Evolutionary conservation across 176 grass and related monocot genomes (phyloP).

Genomic region (Oryza officinalis): DNA sequence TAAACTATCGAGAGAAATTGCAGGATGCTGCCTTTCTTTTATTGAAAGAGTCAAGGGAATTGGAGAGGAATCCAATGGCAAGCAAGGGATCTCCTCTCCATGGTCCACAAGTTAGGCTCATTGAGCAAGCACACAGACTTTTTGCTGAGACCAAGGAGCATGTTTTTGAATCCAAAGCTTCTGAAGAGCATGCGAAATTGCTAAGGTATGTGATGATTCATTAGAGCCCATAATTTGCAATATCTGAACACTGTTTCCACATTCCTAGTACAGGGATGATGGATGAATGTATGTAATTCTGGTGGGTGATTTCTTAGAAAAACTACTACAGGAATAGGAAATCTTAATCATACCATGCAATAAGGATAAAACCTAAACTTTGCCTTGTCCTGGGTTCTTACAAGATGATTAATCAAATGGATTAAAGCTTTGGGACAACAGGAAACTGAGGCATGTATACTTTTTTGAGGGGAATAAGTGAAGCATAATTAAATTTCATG

Average conservation of each 20-base stretch:
- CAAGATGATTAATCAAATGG: slow-evolving; percentile 1
- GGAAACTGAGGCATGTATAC: not conserved
- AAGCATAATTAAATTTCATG: not conserved
- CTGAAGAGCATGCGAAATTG: slow-evolving; percentile 94
- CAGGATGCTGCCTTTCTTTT: slow-evolving; percentile 96
- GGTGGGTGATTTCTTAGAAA: not conserved
- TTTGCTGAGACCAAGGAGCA: slow-evolving; percentile 95
- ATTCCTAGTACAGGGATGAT: slow-evolving; percentile 9
- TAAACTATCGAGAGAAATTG: slow-evolving; percentile 42
- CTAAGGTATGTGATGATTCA: slow-evolving; percentile 54
- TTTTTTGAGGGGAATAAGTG: not conserved
- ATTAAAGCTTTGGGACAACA: not conserved
- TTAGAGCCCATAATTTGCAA: not conserved
- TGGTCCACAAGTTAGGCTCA: slow-evolving; percentile 72
- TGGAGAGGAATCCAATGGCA: slow-evolving; percentile 89
- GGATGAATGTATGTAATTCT: not conserved
- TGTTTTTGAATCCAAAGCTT: slow-evolving; percentile 77
- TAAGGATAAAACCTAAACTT: not conserved
- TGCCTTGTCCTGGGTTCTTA: not conserved
- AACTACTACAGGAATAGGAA: not conserved
- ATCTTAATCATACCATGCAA: slow-evolving; percentile 16
- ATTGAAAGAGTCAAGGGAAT: slow-evolving; percentile 89
- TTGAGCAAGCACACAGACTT: slow-evolving; percentile 88
- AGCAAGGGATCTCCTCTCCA: slow-evolving; percentile 91
- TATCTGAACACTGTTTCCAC: slow-evolving; percentile 24